Evolutionary conservation across 345 rosid genomes (phyloP).

Genomic region (Murraya paniculata): DNA sequence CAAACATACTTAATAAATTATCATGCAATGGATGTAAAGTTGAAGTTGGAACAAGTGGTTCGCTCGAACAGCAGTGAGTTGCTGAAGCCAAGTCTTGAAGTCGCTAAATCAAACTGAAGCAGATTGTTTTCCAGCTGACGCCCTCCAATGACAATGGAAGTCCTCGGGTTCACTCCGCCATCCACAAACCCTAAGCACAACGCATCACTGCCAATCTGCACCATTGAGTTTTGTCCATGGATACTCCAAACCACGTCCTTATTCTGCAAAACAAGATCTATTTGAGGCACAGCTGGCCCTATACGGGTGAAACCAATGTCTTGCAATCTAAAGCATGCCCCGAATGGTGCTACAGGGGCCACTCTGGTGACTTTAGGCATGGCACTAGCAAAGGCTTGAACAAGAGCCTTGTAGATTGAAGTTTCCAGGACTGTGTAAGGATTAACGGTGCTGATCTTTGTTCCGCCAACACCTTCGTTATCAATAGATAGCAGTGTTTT

Average conservation of each 20-base stretch:
- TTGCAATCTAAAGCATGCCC: conserved; percentile 14
- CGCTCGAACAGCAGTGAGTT: background rate
- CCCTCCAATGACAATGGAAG: conserved; percentile 25
- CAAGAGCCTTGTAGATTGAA: conserved; percentile 27
- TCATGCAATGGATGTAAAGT: conserved; percentile 2
- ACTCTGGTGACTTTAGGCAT: background rate
- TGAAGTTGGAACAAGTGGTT: conserved; percentile 10
- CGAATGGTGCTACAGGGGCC: conserved; percentile 14
- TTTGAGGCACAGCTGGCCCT: conserved; percentile 27
- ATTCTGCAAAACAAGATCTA: conserved; percentile 14
- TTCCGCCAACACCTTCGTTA: conserved; percentile 28
- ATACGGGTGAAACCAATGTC: background rate
- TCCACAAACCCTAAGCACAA: conserved; percentile 14
- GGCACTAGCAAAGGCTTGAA: conserved; percentile 10
- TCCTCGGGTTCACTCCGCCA: conserved; percentile 19
- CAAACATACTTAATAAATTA: too few relatives aligned
- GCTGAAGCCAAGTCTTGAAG: conserved; percentile 28
- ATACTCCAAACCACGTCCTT: conserved; percentile 5
- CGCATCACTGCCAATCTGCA: conserved; percentile 7
- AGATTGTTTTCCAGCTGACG: conserved; percentile 28
- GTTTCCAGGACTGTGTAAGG: conserved; percentile 25
- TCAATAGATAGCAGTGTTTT: conserved; percentile 24
- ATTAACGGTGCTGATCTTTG: conserved; percentile 28
- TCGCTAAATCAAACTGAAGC: conserved; percentile 28
- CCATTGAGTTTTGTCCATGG: conserved; percentile 16